Evolutionary conservation across 495 filamentous ascomycete species (phyloP).

Genomic region (Tuber calosporum): DNA sequence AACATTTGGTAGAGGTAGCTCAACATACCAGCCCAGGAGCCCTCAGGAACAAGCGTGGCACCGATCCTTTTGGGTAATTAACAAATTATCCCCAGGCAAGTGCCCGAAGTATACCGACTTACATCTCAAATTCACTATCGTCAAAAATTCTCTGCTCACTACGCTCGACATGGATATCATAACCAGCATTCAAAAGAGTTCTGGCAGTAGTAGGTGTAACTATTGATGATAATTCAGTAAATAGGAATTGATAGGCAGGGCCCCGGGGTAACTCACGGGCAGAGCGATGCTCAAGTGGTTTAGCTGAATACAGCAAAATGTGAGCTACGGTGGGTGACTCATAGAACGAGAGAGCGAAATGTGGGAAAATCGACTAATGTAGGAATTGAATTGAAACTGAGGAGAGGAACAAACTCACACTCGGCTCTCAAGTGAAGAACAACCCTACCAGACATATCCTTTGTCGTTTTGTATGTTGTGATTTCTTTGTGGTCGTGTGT

Average conservation of each 20-base stretch:
- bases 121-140: constrained; percentile 56
- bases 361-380: not conserved
- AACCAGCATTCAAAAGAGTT: constrained; percentile 74
- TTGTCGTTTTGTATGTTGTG: constrained; percentile 5
- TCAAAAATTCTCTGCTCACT: constrained; percentile 77
- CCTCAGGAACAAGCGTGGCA: constrained; percentile 68
- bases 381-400: not conserved
- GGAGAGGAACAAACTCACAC: constrained; percentile 28
- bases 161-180: constrained; percentile 73
- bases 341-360: not conserved
- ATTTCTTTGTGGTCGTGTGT: not conserved
- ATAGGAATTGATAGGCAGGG: constrained; percentile 12
- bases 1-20: not conserved
- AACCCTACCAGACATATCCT: constrained; percentile 24
- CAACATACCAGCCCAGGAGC: constrained; percentile 58
- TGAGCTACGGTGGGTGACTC: constrained; percentile 45
- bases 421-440: constrained; percentile 41
- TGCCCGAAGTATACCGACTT: not conserved
- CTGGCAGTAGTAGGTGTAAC: constrained; percentile 65
- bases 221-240: constrained; percentile 25
- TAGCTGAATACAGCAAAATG: constrained; percentile 30
- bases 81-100: not conserved
- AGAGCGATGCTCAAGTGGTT: constrained; percentile 55
- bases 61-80: constrained; percentile 47
- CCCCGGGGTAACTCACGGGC: constrained; percentile 41